A percentile compares a stretch with the other conserved stretches of the same genome.
These are phyloP conservation scores for Candida nonsorbophila DNA, from an alignment of 805 yeast species.

Conservation along the genomic window DNA sequence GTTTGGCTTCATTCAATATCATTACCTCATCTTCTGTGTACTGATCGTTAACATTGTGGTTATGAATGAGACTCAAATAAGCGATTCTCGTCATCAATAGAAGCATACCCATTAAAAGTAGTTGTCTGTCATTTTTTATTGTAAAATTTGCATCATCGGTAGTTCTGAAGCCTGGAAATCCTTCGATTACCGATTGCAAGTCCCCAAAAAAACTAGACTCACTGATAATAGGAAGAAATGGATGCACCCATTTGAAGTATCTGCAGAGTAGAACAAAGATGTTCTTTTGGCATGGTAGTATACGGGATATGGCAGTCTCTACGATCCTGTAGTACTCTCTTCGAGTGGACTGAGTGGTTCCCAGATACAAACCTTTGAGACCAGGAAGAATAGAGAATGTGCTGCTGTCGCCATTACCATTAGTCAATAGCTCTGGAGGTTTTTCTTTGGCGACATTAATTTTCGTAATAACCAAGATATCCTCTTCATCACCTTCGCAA, in stretches of 20 bases:
- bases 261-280: constrained; percentile 21
- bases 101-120: constrained; percentile 22
- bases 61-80: constrained; percentile 34
- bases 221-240: constrained; percentile 32
- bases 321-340: constrained; percentile 22
- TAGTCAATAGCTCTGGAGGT: constrained; percentile 1
- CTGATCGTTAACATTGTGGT: constrained; percentile 19
- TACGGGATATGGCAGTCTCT: constrained; percentile 19
- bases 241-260: constrained; percentile 34
- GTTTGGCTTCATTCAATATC: constrained; percentile 25
- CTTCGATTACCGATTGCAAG: constrained; percentile 17
- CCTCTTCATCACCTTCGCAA: constrained; percentile 16
- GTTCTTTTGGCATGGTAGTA: constrained; percentile 25
- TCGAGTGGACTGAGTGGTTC: constrained; percentile 13
- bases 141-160: constrained; percentile 15
- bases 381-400: constrained; percentile 13
- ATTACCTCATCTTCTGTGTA: constrained; percentile 20
- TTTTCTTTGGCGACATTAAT: constrained; percentile 13
- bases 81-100: constrained; percentile 29
- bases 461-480: constrained; percentile 22
- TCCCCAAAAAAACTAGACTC: constrained; percentile 23
- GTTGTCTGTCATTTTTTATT: constrained; percentile 26
- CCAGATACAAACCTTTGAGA: constrained; percentile 15
- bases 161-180: constrained; percentile 13
- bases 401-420: constrained; percentile 3